Base-by-base conservation (phyloP, 345 rosid genomes). In the Carallia pectinifolia region DNA sequence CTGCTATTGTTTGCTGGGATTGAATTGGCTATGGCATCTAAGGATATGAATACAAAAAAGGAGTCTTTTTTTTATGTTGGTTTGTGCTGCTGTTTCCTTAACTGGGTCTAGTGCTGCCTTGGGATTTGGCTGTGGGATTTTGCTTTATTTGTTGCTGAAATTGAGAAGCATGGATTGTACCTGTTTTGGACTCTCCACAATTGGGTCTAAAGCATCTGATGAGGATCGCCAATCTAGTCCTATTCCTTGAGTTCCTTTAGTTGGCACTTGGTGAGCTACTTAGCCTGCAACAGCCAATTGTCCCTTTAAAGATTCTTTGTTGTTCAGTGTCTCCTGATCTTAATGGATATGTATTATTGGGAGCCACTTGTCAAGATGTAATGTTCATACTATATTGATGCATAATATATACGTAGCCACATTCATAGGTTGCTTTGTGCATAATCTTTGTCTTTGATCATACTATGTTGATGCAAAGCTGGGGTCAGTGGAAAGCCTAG, bases 101-200 rank as follows among this genome's bases (percentile, higher is more conserved):
- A 93, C 96, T 0, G 98, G 97, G 60, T 90, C 97, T 0, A 93
- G 98, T 69, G 93, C 98, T 2, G 98, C 97, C 0, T 73, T 93
- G 71, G 98, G 98, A 1, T 93, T 90, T 65, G 96, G 84, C 9
- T 84, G 86, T 66, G 97, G 97, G 76, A 82, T 90, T 74, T 37
- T 79, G 80, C 88, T 93, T 62, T 80, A 80, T 83, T 56, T 90
- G 82, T 73, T 90, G 68, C 82, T 93, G 53, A 93, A 93, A 80
- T 69, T 89, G 68, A 83, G 97, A 70, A 79, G 78, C 3, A 63
- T 82, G 71, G 94, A 90, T 52, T 80, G 38, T 63, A 70, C 78
- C 54, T 40, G 69, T 17, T 63, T 63, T 40, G 67, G 67, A 48
- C 64, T 71, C 23, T n/a, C 27, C 19, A 66, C 19, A 27, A 27